Percentiles rank a stretch among this genome's conserved stretches.
Evolutionary conservation across 2,329 filamentous ascomycete genomes (phyloP).

Genomic region (Verticillium zaregamsianum): DNA sequence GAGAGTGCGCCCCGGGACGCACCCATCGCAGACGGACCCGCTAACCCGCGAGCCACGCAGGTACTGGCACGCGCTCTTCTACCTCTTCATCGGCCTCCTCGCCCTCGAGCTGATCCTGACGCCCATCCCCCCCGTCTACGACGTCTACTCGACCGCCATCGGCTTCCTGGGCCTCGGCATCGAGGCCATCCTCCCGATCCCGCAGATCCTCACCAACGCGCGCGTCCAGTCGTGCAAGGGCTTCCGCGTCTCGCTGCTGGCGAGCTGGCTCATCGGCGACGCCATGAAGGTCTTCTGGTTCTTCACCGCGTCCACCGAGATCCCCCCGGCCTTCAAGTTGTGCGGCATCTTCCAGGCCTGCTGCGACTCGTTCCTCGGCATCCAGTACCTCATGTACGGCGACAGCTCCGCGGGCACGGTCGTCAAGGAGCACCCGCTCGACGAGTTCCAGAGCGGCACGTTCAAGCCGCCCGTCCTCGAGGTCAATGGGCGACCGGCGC

Average conservation of each 20-base stretch:
- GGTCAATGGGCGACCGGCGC: slow-evolving; percentile 30
- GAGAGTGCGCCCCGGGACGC: too few species aligned
- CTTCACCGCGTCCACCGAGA: slow-evolving; percentile 64
- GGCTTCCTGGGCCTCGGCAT: slow-evolving; percentile 74
- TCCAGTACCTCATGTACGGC: slow-evolving; percentile 71
- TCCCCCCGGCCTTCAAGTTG: slow-evolving; percentile 76
- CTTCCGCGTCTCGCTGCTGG: slow-evolving; percentile 71
- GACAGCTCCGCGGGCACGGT: slow-evolving; percentile 22
- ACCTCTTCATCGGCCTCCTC: slow-evolving; percentile 58
- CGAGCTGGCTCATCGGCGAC: slow-evolving; percentile 76
- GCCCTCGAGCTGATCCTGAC: slow-evolving; percentile 65
- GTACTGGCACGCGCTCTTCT: slow-evolving; percentile 75
- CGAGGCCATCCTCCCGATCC: slow-evolving; percentile 77
- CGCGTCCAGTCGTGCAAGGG: slow-evolving; percentile 68
- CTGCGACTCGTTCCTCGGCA: slow-evolving; percentile 70
- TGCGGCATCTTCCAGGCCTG: slow-evolving; percentile 77
- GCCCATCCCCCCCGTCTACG: slow-evolving; percentile 52
- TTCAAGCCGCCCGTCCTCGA: slow-evolving; percentile 24
- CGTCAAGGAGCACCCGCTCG: slow-evolving; percentile 33
- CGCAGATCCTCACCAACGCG: slow-evolving; percentile 71
- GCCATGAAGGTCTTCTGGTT: slow-evolving; percentile 88
- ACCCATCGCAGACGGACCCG: background rate
- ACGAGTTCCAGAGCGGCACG: slow-evolving; percentile 23
- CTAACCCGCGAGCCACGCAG: slow-evolving; percentile 27
- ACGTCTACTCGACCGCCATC: slow-evolving; percentile 61